Percentiles rank a stretch among this genome's conserved stretches.
phyloP scores from a whole-genome alignment of 768 basidiomycete species.

The Strobilomyces dryophilus region DNA sequence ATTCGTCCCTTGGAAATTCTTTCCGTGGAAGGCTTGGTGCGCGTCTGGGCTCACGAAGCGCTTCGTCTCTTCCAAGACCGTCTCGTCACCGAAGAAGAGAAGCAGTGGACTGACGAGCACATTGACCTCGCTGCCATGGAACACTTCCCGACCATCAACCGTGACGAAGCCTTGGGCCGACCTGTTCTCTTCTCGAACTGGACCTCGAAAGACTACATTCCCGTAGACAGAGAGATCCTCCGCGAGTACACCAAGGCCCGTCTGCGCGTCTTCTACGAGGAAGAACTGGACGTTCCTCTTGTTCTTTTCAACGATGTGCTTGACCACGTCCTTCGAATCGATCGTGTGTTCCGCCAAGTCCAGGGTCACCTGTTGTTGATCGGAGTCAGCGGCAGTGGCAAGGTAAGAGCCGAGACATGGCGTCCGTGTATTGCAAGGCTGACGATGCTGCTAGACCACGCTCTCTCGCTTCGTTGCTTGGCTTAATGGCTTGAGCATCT shows the following conservation, averaged over 20 bases:
- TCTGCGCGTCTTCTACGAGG: conserved; percentile 97
- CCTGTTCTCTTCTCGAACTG: conserved; percentile 99
- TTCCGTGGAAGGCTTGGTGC: conserved; percentile 90
- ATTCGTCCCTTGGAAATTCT: conserved; percentile 92
- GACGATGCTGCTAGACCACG: conserved; percentile 64
- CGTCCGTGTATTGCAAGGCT: conserved; percentile 8
- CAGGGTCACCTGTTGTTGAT: conserved; percentile 96
- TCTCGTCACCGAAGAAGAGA: conserved; percentile 89
- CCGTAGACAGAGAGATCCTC: conserved; percentile 89
- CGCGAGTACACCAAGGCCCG: conserved; percentile 97
- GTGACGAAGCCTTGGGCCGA: conserved; percentile 77
- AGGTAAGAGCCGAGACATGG: conserved; percentile 50
- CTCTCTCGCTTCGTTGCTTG: conserved; percentile 98
- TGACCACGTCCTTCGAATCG: conserved; percentile 96
- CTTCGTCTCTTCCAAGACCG: conserved; percentile 97
- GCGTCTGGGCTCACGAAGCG: conserved; percentile 98
- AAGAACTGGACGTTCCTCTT: conserved; percentile 95
- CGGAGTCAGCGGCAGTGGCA: conserved; percentile 97
- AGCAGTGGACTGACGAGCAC: conserved; percentile 90
- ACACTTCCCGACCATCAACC: conserved; percentile 92
- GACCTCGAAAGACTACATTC: conserved; percentile 96
- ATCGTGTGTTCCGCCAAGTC: conserved; percentile 97
- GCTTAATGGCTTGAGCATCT: conserved; percentile 99
- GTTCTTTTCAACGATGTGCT: conserved; percentile 98
- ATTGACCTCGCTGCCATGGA: conserved; percentile 80